Conservation (phyloP, 768 basidiomycete species). For the Hebeloma cylindrosporum region DNA sequence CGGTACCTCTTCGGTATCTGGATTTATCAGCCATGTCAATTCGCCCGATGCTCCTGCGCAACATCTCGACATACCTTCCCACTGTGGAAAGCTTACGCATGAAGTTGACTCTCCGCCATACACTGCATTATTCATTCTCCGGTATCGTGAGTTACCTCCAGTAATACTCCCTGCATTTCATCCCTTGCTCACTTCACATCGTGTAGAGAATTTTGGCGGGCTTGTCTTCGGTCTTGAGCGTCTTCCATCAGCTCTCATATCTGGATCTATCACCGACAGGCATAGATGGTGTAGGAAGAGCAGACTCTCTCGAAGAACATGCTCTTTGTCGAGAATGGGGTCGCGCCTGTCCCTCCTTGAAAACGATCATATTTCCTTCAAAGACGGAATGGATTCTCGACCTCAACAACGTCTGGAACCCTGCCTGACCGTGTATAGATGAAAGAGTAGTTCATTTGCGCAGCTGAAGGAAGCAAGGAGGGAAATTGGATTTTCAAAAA, state of each 20-base stretch:
- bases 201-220: conserved; percentile 56
- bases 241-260: conserved; percentile 46
- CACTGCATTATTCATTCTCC: conserved; percentile 60
- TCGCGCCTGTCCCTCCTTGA: conserved; percentile 52
- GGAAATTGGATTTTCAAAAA: background rate
- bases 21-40: conserved; percentile 62
- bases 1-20: conserved; percentile 48
- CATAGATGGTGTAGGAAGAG: conserved; percentile 44
- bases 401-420: conserved; percentile 33
- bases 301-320: conserved; percentile 48
- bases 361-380: conserved; percentile 56
- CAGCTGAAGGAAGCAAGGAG: background rate
- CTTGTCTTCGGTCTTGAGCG: conserved; percentile 55
- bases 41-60: conserved; percentile 55
- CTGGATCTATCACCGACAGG: conserved; percentile 65
- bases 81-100: conserved; percentile 52
- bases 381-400: conserved; percentile 49
- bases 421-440: no score
- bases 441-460: no score
- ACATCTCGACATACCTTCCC: conserved; percentile 51
- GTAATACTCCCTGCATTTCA: conserved; percentile 11
- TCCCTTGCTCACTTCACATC: conserved; percentile 6
- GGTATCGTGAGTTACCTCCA: conserved; percentile 56
- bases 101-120: conserved; percentile 61
- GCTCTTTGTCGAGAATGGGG: conserved; percentile 55